These are phyloP conservation scores for Leccinum subtestaceum DNA, from an alignment of 768 basidiomycete genomes.

Conservation along the genomic window DNA sequence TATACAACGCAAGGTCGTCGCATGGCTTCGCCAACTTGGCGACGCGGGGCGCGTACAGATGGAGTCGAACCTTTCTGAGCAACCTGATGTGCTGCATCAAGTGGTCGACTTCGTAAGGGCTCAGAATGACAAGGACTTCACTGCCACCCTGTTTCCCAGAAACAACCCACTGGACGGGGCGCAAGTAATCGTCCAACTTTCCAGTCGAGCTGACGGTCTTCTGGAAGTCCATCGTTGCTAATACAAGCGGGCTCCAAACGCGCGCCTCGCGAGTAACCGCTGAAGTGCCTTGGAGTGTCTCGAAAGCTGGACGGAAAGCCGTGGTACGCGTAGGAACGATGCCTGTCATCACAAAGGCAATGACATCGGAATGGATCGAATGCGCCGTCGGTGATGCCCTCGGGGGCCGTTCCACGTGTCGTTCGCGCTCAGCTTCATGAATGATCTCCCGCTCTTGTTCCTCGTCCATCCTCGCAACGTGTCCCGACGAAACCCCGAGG, in stretches of 20 bases:
- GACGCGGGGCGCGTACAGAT: constrained; percentile 42
- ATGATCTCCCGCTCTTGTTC: constrained; percentile 51
- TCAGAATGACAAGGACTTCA: constrained; percentile 36
- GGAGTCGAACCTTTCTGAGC: constrained; percentile 35
- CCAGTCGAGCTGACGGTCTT: constrained; percentile 6
- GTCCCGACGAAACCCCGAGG: constrained; percentile 16
- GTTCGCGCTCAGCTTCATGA: constrained; percentile 45
- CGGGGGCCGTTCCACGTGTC: constrained; percentile 37
- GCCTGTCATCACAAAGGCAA: constrained; percentile 31
- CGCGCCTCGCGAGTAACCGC: constrained; percentile 16
- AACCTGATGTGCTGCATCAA: constrained; percentile 37
- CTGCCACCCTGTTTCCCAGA: constrained; percentile 4
- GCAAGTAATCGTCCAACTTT: constrained; percentile 18
- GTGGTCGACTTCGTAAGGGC: constrained; percentile 40
- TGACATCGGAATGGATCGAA: constrained; percentile 20
- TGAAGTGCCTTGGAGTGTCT: constrained; percentile 10
- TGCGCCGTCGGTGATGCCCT: constrained; percentile 24
- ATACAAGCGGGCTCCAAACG: constrained; percentile 18
- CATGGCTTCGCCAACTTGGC: constrained; percentile 34
- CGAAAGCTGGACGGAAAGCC: constrained; percentile 20
- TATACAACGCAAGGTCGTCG: not conserved
- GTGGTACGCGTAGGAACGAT: constrained; percentile 12
- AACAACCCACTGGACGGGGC: constrained; percentile 31
- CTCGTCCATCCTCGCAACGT: constrained; percentile 35
- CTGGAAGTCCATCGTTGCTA: constrained; percentile 19